Base-by-base conservation (phyloP, 768 basidiomycete genomes). In the Suillus tomentosus region DNA sequence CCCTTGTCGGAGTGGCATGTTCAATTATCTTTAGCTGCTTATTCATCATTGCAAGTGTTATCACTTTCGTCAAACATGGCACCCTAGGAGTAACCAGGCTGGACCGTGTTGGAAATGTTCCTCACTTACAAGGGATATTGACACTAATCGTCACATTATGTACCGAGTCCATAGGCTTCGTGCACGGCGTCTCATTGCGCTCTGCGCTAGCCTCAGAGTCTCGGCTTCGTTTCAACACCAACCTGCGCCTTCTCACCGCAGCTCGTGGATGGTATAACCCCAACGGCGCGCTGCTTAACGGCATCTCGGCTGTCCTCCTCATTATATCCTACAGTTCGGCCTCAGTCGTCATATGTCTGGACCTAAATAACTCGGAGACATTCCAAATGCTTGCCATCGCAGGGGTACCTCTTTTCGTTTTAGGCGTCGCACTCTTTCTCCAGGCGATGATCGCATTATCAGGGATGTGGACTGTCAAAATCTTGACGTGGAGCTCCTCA, bases 401-500 rank as follows among this genome's bases (percentile, higher is more conserved):
- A 60, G 70, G 68, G n/a, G 64, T 71, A 14, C 76, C 75, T 3
- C 69, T 76, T 27, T 60, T 76, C 19, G 64, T 74, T 5, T 61
- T 77, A 24, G 74, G 76, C 6, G 56, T 69, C 34, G 4, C 31
- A 31, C 31, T 31, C n/a, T 48, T 70, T 0, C 56, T 68, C 14
- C 76, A 76, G 54, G 72, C 63, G 0, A 4, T 67, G 11, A 69
- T 77, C 39, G 70, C 73, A 11, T 63, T 76, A 31, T 56, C 54
- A 1, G 73, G 73, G 15, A 64, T 69, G 22, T 50, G 65, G 34
- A 36, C 62, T 27, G 68, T 72, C 17, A 67, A 71, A 60, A 66
- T 76, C 34, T 48, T 71, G 55, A 76, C 74, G 9, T 76, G 76
- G 76, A 77, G 76, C 22, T 72, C 74, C 27, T 76, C 75, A 1